Evolutionary conservation across 1,139 yeast species (phyloP).

Genomic region (Yamadazyma taylorii): DNA sequence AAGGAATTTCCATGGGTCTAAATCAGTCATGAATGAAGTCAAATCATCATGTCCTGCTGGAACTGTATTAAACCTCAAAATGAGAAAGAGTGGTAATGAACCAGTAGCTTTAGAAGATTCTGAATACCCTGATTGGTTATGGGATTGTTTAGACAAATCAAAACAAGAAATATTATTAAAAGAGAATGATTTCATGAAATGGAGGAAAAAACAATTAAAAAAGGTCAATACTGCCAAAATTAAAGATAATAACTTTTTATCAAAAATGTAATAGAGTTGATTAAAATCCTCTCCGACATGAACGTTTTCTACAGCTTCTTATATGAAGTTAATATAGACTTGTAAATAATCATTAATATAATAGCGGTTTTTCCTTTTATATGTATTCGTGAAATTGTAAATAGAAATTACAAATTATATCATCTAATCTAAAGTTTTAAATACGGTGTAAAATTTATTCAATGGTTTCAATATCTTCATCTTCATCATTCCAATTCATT

Average conservation of each 20-base stretch:
- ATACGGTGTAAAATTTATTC: background rate
- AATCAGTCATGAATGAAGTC: background rate
- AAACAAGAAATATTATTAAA: slow-evolving; percentile 53
- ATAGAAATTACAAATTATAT: too few species aligned
- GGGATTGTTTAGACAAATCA: slow-evolving; percentile 77
- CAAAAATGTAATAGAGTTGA: slow-evolving; percentile 35
- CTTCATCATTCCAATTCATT: slow-evolving; percentile 36
- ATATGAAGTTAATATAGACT: too few species aligned
- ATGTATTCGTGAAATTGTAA: too few species aligned
- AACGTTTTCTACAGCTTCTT: too few species aligned
- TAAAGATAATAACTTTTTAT: slow-evolving; percentile 76
- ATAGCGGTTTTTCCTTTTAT: too few species aligned
- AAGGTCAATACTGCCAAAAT: slow-evolving; percentile 66
- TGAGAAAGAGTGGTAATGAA: slow-evolving; percentile 77
- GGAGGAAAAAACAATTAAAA: slow-evolving; percentile 70
- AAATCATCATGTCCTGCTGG: slow-evolving; percentile 67
- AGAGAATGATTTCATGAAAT: slow-evolving; percentile 60
- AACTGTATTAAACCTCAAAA: slow-evolving; percentile 72
- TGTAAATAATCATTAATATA: too few species aligned
- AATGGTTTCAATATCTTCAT: slow-evolving; percentile 41
- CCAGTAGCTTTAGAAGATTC: slow-evolving; percentile 87
- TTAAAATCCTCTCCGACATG: too few species aligned
- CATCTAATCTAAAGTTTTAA: background rate
- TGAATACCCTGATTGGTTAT: slow-evolving; percentile 94
- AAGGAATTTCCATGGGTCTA: background rate